Evolutionary conservation across 805 yeast species (phyloP).

Genomic region (Ogataea salicorniae): DNA sequence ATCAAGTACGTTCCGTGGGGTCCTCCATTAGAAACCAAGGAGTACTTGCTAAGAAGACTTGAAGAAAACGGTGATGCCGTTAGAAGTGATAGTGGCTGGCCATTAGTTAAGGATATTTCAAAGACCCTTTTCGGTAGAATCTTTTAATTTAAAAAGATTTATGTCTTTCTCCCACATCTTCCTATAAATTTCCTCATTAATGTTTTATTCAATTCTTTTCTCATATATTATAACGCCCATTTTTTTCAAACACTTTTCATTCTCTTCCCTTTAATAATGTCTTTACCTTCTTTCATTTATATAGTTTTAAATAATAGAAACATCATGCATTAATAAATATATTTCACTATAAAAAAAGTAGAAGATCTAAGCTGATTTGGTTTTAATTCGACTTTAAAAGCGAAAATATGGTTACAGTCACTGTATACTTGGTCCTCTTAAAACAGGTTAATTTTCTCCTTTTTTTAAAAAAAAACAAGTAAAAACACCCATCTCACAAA

Average conservation of each 20-base stretch:
- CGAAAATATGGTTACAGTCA: no score
- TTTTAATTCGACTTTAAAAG: no score
- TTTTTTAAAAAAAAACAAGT: no score
- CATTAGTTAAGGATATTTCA: conserved; percentile 53
- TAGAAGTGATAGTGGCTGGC: conserved; percentile 76
- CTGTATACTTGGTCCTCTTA: no score
- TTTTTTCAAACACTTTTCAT: no score
- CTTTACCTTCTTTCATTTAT: not conserved
- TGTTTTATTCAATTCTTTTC: not conserved
- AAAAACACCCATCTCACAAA: no score
- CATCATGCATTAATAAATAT: no score
- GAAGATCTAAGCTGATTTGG: no score
- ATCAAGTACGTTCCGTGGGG: conserved; percentile 98
- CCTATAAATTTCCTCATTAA: not conserved
- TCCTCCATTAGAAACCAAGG: conserved; percentile 90
- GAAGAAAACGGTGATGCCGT: conserved; percentile 97
- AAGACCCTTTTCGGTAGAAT: conserved; percentile 32
- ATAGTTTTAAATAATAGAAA: not conserved
- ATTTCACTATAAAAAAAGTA: no score
- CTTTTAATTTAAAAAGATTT: conserved; percentile 1
- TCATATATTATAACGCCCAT: not conserved
- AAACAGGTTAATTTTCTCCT: no score
- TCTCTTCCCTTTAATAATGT: not conserved
- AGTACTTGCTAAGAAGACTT: conserved; percentile 78
- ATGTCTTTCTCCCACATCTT: not conserved